A percentile compares a stretch with the other conserved stretches of the same genome.
These are phyloP conservation scores for Lipomyces chichibuensis DNA, from an alignment of 805 yeast genomes.

Conservation along the genomic window DNA sequence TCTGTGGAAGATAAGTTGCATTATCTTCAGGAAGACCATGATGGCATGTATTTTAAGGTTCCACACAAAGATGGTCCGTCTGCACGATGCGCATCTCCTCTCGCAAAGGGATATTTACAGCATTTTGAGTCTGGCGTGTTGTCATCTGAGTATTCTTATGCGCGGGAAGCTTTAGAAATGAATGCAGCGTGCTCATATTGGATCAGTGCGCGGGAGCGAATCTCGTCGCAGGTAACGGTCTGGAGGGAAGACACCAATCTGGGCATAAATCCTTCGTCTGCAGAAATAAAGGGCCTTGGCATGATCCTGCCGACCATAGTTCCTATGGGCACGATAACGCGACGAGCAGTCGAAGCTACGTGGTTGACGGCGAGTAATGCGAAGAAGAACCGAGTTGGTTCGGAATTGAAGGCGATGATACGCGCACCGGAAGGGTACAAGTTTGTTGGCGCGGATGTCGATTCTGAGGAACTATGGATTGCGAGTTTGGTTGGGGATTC, in stretches of 20 bases:
- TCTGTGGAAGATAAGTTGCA: conserved; percentile 30
- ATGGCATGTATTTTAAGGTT: conserved; percentile 58
- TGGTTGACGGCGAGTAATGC: conserved; percentile 99
- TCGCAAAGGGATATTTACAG: conserved; percentile 73
- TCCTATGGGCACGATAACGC: conserved; percentile 95
- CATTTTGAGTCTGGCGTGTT: conserved; percentile 74
- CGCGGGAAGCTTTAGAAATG: conserved; percentile 74
- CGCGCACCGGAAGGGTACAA: conserved; percentile 86
- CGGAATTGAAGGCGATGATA: conserved; percentile 86
- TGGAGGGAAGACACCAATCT: conserved; percentile 46
- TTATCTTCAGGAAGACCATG: conserved; percentile 42
- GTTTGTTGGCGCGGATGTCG: conserved; percentile 98
- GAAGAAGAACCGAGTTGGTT: conserved; percentile 80
- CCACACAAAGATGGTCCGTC: conserved; percentile 87
- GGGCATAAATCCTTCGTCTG: conserved; percentile 26
- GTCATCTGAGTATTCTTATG: conserved; percentile 70
- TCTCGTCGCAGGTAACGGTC: conserved; percentile 82
- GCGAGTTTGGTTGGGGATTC: conserved; percentile 95
- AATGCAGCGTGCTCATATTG: conserved; percentile 87
- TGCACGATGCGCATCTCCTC: conserved; percentile 70
- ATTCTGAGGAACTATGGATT: conserved; percentile 97
- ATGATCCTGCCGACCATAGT: conserved; percentile 81
- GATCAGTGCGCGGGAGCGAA: conserved; percentile 87
- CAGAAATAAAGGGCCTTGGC: conserved; percentile 51
- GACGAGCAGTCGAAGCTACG: conserved; percentile 95